Evolutionary conservation across 1,284 basidiomycete species (phyloP), one percentile per base, ranked within the genome.

Genomic region (Gymnopus androsaceus): DNA sequence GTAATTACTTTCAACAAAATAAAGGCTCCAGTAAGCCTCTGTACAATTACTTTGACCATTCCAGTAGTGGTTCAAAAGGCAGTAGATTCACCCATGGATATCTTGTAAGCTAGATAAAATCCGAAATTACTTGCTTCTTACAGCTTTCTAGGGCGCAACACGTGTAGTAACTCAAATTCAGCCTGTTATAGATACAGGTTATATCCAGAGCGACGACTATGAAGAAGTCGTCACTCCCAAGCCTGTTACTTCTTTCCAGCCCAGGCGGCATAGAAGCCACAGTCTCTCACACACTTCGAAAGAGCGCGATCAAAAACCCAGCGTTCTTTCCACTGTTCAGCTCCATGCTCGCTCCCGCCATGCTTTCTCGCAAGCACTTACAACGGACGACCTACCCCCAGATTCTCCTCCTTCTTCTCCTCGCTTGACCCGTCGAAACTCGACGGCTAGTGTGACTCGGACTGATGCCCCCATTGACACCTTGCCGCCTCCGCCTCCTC

Each of bases 91-190:
- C 90, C 66, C 72, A 77, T 51, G 80, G 83, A 2, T 88, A 85
- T 62, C 73, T 74, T 21, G 79, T 83, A 54, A 64, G 76, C 66
- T 21, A 48, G 51, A 12, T 56, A 11, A 50, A 44, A 48, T 58
- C 25, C 38, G n/a, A 19, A 23, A 28, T 46, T 19, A 47, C 4
- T 27, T 15, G 15, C 53, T 48, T 36, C 46, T 48, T 33, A 55
- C 44, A 54, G 49, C 45, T 51, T 46, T 58, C 14, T 61, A 90
- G 87, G 81, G 80, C 42, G 76, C 82, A 1, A 84, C 84, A 15
- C 82, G 88, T 49, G 79, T 85, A 49, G 77, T 88, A 21, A 85
- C 87, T 1, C 88, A 90, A 53, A 87, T 84, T 15, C 86, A 86
- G 60, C 73, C 81, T 1, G 73, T 83, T 5, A 74, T 77, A 4